Evolutionary conservation across 2,329 filamentous ascomycete genomes (phyloP), one percentile per base, ranked within the genome.

Genomic region (Xylariaceae sp.): DNA sequence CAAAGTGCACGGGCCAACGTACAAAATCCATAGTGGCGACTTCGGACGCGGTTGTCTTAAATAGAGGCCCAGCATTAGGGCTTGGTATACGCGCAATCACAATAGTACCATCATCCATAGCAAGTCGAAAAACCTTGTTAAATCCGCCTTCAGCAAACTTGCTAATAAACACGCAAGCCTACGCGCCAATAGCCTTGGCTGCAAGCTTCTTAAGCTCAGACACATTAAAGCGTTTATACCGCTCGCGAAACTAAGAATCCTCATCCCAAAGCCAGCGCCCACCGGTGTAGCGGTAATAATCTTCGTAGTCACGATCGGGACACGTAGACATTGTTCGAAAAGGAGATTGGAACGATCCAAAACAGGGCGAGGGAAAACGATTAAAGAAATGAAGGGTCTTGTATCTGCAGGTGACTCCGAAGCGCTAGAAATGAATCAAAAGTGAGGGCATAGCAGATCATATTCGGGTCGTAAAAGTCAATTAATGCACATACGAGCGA

Each of bases 21-120:
- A 50, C 47, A 50, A 50, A 50, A 22, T 50, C 42, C 47, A 50
- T 50, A 13, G 47, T 50, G n/a, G 42, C 47, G 10, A 50, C 47
- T 18, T 50, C 47, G 33, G 47, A 45, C 9, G 47, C 47, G n/a
- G 42, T 45, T 31, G 41, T 45, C 47, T 22, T 44, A 19, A 41
- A 42, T 14, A 36, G 11, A 45, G 47, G 45, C 3, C 47, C 47
- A 19, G 31, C 31, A n/a, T 38, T 48, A 6, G 31, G 40, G 13
- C 28, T 48, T 5, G 47, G 47, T 14, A 48, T 48, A n/a, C 47
- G 47, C 39, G 47, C 47, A 16, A 48, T 43, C 5, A 48, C 31
- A 14, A 33, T 34, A 31, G 16, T 16, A 16, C 47, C 40, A 17
- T 48, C 39, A 13, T 43, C 47, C 47, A 48, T 48, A 9, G 31